Evolutionary conservation across 345 rosid species (phyloP).

Genomic region (Eucalyptus albens): DNA sequence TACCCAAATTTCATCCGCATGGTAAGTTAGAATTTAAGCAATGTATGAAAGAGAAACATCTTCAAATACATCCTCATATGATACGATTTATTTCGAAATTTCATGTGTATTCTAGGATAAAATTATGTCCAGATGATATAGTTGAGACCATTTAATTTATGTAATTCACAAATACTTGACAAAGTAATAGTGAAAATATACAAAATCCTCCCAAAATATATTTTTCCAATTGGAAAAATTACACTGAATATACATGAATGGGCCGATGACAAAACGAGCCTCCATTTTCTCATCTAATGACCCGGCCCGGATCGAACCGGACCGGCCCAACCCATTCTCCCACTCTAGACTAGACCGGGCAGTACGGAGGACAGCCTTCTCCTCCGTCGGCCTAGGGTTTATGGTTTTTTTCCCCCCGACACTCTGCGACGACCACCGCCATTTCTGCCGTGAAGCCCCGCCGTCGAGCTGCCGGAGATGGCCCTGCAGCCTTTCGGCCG

Average conservation of each 20-base stretch:
- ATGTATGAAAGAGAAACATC: background rate
- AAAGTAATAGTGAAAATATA: background rate
- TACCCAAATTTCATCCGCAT: background rate
- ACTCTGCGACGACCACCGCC: background rate
- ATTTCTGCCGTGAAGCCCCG: background rate
- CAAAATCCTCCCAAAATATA: background rate
- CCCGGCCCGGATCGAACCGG: background rate
- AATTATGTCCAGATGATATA: no score
- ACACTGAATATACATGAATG: background rate
- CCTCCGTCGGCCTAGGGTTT: background rate
- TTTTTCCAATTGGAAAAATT: background rate
- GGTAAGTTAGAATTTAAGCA: background rate
- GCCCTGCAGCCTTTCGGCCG: conserved; percentile 51
- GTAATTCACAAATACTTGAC: background rate
- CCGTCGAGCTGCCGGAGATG: conserved; percentile 5
- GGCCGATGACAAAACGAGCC: background rate
- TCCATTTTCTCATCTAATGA: background rate
- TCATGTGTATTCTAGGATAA: background rate
- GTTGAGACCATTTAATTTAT: background rate
- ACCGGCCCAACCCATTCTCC: background rate
- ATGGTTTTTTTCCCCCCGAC: background rate
- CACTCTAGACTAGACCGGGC: background rate
- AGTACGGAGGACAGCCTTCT: background rate
- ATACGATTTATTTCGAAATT: background rate
- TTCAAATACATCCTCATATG: background rate